Percentiles rank a stretch among this genome's conserved stretches.
Evolutionary conservation across 169 alveolate genomes (phyloP).

Genomic region (Cryptosporidium xiaoi): DNA sequence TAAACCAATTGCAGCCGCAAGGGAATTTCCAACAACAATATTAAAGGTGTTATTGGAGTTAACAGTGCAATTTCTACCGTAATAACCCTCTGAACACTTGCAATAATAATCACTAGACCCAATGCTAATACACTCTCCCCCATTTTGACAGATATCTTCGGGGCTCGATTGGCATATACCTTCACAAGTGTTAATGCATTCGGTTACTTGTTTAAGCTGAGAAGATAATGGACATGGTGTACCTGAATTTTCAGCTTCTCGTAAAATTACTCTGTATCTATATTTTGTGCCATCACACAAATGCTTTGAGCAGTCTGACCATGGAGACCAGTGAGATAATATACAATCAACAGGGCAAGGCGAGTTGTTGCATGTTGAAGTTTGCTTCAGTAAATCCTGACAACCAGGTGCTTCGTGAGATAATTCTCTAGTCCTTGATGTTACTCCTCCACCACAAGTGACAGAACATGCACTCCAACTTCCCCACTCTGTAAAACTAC

Average conservation of each 20-base stretch:
- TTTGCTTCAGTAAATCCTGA: constrained; percentile 10
- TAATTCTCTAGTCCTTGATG: constrained; percentile 45
- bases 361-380: constrained; percentile 28
- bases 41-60: constrained; percentile 47
- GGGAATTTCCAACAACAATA: constrained; percentile 50
- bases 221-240: constrained; percentile 45
- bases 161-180: constrained; percentile 21
- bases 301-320: constrained; percentile 46
- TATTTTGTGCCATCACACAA: constrained; percentile 58
- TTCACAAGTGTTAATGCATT: constrained; percentile 15
- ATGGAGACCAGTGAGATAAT: constrained; percentile 55
- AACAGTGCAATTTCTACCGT: constrained; percentile 56
- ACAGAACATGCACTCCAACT: constrained; percentile 59
- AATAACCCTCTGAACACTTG: constrained; percentile 44
- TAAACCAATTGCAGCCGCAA: constrained; percentile 20
- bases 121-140: constrained; percentile 55
- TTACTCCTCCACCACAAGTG: constrained; percentile 61
- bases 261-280: constrained; percentile 49
- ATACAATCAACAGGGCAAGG: constrained; percentile 63
- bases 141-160: constrained; percentile 29
- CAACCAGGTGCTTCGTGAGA: constrained; percentile 46
- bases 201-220: constrained; percentile 48
- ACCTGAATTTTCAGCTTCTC: constrained; percentile 44
- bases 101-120: constrained; percentile 39
- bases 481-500: constrained; percentile 54